Percentiles rank a stretch among this genome's conserved stretches.
Evolutionary conservation across 768 basidiomycete species (phyloP).

Genomic region (Hygrophorus russula): DNA sequence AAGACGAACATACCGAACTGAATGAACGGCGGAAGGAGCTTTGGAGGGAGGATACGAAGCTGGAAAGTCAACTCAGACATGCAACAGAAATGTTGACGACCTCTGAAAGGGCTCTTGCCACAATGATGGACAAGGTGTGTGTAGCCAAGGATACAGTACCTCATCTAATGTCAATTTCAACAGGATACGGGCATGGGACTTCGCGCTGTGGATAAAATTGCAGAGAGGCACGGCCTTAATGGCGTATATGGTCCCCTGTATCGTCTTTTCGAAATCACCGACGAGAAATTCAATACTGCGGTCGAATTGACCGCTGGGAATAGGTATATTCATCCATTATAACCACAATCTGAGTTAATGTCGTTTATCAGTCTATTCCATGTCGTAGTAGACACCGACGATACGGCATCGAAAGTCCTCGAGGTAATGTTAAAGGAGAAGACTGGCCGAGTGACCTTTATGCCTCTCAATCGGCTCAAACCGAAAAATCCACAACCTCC

Average conservation of each 20-base stretch:
- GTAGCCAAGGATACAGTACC: background rate
- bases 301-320: conserved; percentile 94
- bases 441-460: conserved; percentile 92
- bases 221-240: conserved; percentile 57
- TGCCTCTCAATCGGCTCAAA: conserved; percentile 92
- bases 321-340: conserved; percentile 38
- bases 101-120: conserved; percentile 67
- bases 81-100: conserved; percentile 73
- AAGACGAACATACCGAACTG: conserved; percentile 57
- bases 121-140: conserved; percentile 93
- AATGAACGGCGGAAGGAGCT: conserved; percentile 81
- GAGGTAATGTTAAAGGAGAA: conserved; percentile 91
- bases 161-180: background rate
- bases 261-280: conserved; percentile 83
- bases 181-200: conserved; percentile 90
- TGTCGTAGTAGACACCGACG: conserved; percentile 94
- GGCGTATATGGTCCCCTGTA: conserved; percentile 95
- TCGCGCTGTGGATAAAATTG: conserved; percentile 76
- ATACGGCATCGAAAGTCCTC: conserved; percentile 83
- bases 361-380: conserved; percentile 68
- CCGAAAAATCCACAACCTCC: conserved; percentile 57
- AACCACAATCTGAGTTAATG: conserved; percentile 7
- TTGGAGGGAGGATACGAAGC: conserved; percentile 91
- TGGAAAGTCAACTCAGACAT: conserved; percentile 65
- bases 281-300: conserved; percentile 81